Evolutionary conservation across 192 early-diverging fungal species (phyloP).

Genomic region (Backusella westeae): DNA sequence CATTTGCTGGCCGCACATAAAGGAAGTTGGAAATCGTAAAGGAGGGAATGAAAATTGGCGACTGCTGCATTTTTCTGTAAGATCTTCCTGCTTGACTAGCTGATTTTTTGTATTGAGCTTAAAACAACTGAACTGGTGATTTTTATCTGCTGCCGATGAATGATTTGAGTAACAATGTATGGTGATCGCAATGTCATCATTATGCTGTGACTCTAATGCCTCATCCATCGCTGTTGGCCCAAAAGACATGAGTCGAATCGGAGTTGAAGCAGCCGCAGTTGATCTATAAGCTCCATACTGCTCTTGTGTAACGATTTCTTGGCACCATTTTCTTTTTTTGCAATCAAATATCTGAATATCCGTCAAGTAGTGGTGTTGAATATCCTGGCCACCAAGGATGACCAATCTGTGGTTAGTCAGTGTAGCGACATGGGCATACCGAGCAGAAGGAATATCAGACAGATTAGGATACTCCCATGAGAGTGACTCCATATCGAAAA

Average conservation of each 20-base stretch:
- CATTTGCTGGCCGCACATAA: constrained; percentile 63
- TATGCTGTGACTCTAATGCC: not conserved
- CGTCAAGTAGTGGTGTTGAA: constrained; percentile 69
- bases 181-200: not conserved
- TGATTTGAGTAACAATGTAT: constrained; percentile 72
- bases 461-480: constrained; percentile 57
- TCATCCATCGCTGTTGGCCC: not conserved
- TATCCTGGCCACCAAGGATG: constrained; percentile 75
- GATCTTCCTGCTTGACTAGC: constrained; percentile 54
- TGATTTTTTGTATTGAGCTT: constrained; percentile 49
- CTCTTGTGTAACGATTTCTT: constrained; percentile 59
- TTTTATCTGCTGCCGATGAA: constrained; percentile 55
- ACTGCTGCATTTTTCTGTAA: constrained; percentile 52
- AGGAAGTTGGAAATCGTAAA: constrained; percentile 70
- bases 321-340: constrained; percentile 58
- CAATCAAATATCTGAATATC: constrained; percentile 75
- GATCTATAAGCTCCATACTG: constrained; percentile 78
- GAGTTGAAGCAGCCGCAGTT: constrained; percentile 58
- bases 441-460: constrained; percentile 52
- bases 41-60: constrained; percentile 64
- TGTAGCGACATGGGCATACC: constrained; percentile 74
- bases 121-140: constrained; percentile 51
- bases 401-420: constrained; percentile 60
- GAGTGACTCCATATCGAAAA: constrained; percentile 59
- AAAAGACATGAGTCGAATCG: not conserved